Conservation (phyloP, 176 grass and related monocot species). For the Ensete glaucum region DNA sequence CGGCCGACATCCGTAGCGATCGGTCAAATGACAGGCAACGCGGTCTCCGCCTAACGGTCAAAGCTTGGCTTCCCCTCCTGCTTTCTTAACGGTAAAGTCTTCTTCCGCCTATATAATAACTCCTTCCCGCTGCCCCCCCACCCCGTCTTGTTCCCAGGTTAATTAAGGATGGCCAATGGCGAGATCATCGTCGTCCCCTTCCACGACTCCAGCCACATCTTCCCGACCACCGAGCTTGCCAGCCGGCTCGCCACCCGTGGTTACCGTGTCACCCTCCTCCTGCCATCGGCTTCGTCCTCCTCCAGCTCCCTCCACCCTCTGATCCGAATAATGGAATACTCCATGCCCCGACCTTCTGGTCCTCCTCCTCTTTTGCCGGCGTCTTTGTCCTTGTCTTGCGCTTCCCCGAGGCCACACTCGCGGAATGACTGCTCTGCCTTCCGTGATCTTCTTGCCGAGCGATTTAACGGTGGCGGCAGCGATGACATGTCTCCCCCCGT, state of each 20-base stretch:
- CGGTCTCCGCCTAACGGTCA: background rate
- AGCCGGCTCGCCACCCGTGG: constrained; percentile 16
- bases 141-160: background rate
- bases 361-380: background rate
- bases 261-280: constrained; percentile 28
- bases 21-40: constrained; percentile 11
- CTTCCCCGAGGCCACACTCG: background rate
- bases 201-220: constrained; percentile 17
- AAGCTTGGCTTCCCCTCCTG: background rate
- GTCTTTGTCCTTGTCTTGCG: background rate
- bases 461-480: background rate
- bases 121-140: background rate
- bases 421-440: background rate
- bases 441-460: constrained; percentile 14
- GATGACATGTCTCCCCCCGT: constrained; percentile 8
- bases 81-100: background rate
- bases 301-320: constrained; percentile 18
- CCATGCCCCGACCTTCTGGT: background rate
- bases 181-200: constrained; percentile 31
- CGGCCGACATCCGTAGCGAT: constrained; percentile 5
- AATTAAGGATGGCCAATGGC: constrained; percentile 8
- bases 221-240: constrained; percentile 28
- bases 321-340: constrained; percentile 12
- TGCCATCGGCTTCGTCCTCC: background rate
- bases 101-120: background rate